Conservation (phyloP, 495 filamentous ascomycete species). For the Niebla homalea region DNA sequence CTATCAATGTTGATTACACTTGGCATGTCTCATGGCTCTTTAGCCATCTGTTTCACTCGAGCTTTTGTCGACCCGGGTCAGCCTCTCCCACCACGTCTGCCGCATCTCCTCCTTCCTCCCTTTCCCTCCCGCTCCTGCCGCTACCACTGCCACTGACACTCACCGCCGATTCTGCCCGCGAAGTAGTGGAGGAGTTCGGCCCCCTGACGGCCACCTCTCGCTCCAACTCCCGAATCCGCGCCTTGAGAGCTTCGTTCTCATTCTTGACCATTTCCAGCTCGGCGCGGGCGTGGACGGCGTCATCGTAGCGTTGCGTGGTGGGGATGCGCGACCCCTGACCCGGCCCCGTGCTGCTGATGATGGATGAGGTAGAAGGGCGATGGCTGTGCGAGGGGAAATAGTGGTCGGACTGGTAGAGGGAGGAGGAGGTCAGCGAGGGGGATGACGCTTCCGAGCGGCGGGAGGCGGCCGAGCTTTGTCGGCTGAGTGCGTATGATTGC, state of each 20-base stretch:
- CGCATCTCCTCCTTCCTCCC: neutral
- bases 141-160: too few relatives aligned
- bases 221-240: constrained; percentile 64
- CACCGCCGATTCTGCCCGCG: neutral
- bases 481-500: constrained; percentile 10
- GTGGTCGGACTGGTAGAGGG: constrained; percentile 23
- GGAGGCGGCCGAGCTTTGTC: constrained; percentile 28
- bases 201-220: constrained; percentile 13
- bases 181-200: neutral
- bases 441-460: constrained; percentile 29
- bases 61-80: too few relatives aligned
- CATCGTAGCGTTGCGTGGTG: constrained; percentile 44
- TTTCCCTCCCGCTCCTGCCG: neutral
- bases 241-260: constrained; percentile 69
- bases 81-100: neutral
- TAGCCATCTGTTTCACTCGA: too few relatives aligned
- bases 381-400: constrained; percentile 19
- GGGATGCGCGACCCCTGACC: constrained; percentile 1
- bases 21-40: too few relatives aligned
- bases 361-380: constrained; percentile 19
- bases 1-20: too few relatives aligned
- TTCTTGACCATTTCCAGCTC: constrained; percentile 62
- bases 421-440: constrained; percentile 20
- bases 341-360: constrained; percentile 11
- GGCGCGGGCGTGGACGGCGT: constrained; percentile 49